A percentile compares a stretch with the other conserved stretches of the same genome.
phyloP scores from a whole-genome alignment of 176 grass and related monocot species.

The Oryza punctata region DNA sequence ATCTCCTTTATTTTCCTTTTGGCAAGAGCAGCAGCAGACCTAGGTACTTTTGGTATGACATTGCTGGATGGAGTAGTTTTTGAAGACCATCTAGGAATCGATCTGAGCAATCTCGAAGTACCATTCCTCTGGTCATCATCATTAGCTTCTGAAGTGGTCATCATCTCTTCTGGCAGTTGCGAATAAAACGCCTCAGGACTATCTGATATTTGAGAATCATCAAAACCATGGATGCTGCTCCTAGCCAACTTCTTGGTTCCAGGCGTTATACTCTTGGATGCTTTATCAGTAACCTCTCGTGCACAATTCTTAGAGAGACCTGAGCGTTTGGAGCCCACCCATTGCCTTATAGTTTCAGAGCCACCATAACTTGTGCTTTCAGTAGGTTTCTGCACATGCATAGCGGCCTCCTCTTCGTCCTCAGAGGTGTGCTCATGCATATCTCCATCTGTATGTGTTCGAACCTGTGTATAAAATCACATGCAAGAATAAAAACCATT shows the following conservation, averaged over 20 bases:
- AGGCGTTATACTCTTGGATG: constrained; percentile 21
- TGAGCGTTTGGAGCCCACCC: constrained; percentile 71
- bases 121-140: constrained; percentile 34
- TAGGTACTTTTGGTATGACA: constrained; percentile 59
- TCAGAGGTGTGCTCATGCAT: constrained; percentile 33
- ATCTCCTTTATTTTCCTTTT: constrained; percentile 56
- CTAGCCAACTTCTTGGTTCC: constrained; percentile 35
- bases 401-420: constrained; percentile 31
- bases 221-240: constrained; percentile 28
- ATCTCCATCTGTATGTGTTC: constrained; percentile 18
- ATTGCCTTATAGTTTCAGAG: constrained; percentile 49
- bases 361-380: constrained; percentile 44
- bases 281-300: constrained; percentile 45
- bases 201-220: constrained; percentile 43
- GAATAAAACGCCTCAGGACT: constrained; percentile 45
- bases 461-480: constrained; percentile 35
- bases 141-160: constrained; percentile 37
- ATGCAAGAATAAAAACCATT: constrained; percentile 31
- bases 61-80: constrained; percentile 33
- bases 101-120: constrained; percentile 41
- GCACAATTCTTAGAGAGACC: constrained; percentile 53
- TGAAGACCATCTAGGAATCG: constrained; percentile 37
- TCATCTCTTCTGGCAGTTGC: constrained; percentile 47
- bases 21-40: constrained; percentile 52
- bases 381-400: constrained; percentile 31